Evolutionary conservation across 495 filamentous ascomycete genomes (phyloP).

Genomic region (Cercophora sp.): DNA sequence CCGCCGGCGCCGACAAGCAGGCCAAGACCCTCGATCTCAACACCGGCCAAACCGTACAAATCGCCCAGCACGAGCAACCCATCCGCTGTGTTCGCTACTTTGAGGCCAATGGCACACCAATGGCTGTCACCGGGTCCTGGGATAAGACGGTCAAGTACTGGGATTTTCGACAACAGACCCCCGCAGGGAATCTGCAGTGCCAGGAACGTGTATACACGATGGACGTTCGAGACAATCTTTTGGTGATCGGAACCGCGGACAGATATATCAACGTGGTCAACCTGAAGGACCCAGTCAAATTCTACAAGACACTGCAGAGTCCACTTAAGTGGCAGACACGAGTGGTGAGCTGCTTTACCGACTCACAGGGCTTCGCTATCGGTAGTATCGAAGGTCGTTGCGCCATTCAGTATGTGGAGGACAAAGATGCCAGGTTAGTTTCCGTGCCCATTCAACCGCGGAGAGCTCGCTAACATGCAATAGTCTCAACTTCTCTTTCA

Average conservation of each 20-base stretch:
- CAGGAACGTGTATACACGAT: slow-evolving; percentile 87
- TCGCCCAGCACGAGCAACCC: slow-evolving; percentile 76
- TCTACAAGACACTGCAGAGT: slow-evolving; percentile 85
- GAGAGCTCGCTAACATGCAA: not conserved
- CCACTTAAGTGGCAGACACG: slow-evolving; percentile 94
- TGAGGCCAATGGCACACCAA: slow-evolving; percentile 51
- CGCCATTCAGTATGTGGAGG: slow-evolving; percentile 87
- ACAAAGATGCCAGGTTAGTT: slow-evolving; percentile 70
- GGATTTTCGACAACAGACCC: slow-evolving; percentile 66
- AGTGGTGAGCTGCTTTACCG: slow-evolving; percentile 84
- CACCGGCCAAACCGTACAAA: slow-evolving; percentile 52
- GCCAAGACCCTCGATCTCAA: slow-evolving; percentile 72
- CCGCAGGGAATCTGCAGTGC: slow-evolving; percentile 60
- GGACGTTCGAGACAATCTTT: slow-evolving; percentile 74
- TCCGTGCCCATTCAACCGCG: not conserved
- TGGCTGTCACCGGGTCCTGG: slow-evolving; percentile 89
- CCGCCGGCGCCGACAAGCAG: slow-evolving; percentile 80
- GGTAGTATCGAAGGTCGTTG: slow-evolving; percentile 89
- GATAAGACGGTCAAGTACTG: slow-evolving; percentile 96
- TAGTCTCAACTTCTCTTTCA: slow-evolving; percentile 87
- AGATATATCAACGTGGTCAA: slow-evolving; percentile 89
- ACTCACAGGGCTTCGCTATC: slow-evolving; percentile 81
- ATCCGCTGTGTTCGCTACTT: slow-evolving; percentile 78
- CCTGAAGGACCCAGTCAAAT: slow-evolving; percentile 71
- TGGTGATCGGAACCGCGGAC: slow-evolving; percentile 89